Conservation (phyloP, 306 rosid genomes). For the Echinosophora koreensis region DNA sequence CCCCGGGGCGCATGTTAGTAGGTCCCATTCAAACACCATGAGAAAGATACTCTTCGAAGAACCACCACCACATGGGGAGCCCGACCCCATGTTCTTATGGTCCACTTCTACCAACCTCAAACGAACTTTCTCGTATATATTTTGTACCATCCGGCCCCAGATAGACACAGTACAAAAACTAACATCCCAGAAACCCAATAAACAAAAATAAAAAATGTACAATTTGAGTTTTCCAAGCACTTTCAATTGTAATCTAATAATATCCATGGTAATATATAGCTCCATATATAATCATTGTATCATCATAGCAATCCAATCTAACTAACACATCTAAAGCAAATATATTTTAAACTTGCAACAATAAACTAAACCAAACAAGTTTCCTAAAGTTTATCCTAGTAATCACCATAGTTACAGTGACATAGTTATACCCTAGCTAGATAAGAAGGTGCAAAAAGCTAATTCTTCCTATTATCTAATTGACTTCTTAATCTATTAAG, state of each 20-base stretch:
- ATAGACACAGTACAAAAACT: slow-evolving; percentile 25
- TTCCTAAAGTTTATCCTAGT: slow-evolving; percentile 36
- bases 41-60: slow-evolving; percentile 60
- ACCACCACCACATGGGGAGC: slow-evolving; percentile 71
- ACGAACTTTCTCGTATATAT: slow-evolving; percentile 42
- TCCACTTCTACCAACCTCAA: slow-evolving; percentile 40
- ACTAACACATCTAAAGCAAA: slow-evolving; percentile 37
- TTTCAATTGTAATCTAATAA: slow-evolving; percentile 45
- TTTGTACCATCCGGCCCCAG: slow-evolving; percentile 18
- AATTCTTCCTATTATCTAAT: slow-evolving; percentile 17
- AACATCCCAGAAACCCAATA: slow-evolving; percentile 34
- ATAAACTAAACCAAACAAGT: slow-evolving; percentile 23
- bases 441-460: slow-evolving; percentile 8
- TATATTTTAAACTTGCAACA: slow-evolving; percentile 31
- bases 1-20: slow-evolving; percentile 60
- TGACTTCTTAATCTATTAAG: background rate
- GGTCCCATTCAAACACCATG: slow-evolving; percentile 57
- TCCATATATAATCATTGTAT: slow-evolving; percentile 48
- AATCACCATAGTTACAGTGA: slow-evolving; percentile 27
- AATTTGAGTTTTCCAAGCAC: slow-evolving; percentile 52
- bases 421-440: slow-evolving; percentile 40
- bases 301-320: slow-evolving; percentile 50
- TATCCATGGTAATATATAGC: slow-evolving; percentile 28
- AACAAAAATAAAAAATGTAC: background rate
- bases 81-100: slow-evolving; percentile 63